Conservation (phyloP, 768 basidiomycete species). For the Trametes coccinea region DNA sequence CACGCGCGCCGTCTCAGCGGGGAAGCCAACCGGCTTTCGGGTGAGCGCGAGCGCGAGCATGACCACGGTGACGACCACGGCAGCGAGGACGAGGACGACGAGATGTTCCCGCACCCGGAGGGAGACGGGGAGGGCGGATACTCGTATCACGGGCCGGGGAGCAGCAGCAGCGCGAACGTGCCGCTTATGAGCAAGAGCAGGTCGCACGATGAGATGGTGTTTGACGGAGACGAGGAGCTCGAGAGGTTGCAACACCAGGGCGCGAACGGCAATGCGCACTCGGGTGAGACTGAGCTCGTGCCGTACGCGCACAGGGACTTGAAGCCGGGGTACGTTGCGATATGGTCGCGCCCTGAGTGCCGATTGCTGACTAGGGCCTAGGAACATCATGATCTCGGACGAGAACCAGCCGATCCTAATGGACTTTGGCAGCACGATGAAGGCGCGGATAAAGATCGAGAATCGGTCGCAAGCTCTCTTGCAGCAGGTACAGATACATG, state of each 20-base stretch:
- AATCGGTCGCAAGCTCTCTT: constrained; percentile 84
- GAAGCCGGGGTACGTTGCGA: constrained; percentile 80
- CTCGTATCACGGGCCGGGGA: constrained; percentile 52
- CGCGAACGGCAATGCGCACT: constrained; percentile 34
- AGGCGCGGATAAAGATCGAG: constrained; percentile 80
- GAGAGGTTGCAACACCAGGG: constrained; percentile 43
- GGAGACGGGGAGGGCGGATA: constrained; percentile 74
- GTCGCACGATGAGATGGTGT: constrained; percentile 61
- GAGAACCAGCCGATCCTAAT: constrained; percentile 92
- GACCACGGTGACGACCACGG: constrained; percentile 40
- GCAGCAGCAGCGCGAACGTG: constrained; percentile 32
- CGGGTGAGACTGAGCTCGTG: constrained; percentile 55
- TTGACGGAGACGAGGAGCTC: constrained; percentile 79
- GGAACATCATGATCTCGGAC: constrained; percentile 96
- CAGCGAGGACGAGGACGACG: constrained; percentile 60
- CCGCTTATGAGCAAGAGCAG: constrained; percentile 60
- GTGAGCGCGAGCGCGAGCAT: constrained; percentile 13
- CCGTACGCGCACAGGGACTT: constrained; percentile 97
- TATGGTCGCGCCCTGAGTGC: neutral
- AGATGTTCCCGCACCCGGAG: constrained; percentile 74
- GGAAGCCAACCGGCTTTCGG: neutral
- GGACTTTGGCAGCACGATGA: constrained; percentile 94
- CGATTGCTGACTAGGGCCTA: constrained; percentile 31
- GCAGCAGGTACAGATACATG: constrained; percentile 64
- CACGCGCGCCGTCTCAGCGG: constrained; percentile 2